Conservation (phyloP, 768 basidiomycete species). For the Tephrocybe sp. region DNA sequence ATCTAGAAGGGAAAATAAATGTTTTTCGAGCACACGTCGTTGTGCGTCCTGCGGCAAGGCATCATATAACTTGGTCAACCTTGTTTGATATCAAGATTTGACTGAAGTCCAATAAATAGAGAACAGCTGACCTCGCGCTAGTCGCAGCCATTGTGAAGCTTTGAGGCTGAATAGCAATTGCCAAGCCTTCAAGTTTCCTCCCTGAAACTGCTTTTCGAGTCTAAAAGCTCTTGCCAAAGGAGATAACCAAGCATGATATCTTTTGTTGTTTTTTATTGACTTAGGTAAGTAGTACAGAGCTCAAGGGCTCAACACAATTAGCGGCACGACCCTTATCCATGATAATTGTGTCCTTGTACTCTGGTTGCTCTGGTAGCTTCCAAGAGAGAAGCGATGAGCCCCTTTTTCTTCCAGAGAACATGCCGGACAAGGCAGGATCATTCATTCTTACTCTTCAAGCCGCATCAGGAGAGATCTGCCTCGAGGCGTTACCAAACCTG, state of each 20-base stretch:
- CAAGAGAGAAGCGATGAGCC: not conserved
- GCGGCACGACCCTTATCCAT: not conserved
- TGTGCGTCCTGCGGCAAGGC: conserved; percentile 55
- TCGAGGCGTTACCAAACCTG: conserved; percentile 52
- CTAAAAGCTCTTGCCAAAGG: no score
- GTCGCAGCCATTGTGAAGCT: conserved; percentile 7
- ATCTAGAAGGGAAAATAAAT: conserved; percentile 51
- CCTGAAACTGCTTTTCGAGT: no score
- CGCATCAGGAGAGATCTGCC: conserved; percentile 23
- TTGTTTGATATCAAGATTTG: conserved; percentile 18
- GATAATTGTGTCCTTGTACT: conserved; percentile 1
- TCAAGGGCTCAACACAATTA: no score
- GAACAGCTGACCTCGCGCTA: conserved; percentile 10
- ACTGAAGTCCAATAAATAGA: no score
- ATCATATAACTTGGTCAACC: conserved; percentile 48
- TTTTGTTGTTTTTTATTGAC: no score
- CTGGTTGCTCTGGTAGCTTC: not conserved
- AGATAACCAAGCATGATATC: no score
- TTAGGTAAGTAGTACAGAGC: no score
- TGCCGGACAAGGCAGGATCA: conserved; percentile 19
- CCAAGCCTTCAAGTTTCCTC: no score
- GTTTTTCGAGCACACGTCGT: conserved; percentile 45
- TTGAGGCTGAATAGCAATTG: no score
- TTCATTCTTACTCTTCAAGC: conserved; percentile 15
- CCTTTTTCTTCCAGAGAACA: conserved; percentile 11